Percentiles rank a stretch among this genome's conserved stretches.
Conservation (phyloP, 495 filamentous ascomycete genomes). For the Neurospora sp. region DNA sequence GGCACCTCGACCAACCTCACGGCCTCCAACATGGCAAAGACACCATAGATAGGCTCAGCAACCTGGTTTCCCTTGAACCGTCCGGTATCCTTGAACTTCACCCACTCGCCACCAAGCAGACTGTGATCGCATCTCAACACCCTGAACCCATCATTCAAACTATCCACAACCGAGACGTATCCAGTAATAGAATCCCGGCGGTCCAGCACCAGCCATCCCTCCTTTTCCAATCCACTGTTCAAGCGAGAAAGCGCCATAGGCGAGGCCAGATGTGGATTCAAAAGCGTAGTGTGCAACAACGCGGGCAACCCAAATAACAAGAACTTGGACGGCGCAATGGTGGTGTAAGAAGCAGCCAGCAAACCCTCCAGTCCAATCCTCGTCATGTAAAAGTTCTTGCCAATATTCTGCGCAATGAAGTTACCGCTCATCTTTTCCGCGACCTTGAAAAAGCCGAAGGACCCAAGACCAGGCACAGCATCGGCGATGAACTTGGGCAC, state of each 20-base stretch:
- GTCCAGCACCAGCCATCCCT: constrained; percentile 57
- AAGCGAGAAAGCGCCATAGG: constrained; percentile 41
- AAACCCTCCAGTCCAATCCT: constrained; percentile 61
- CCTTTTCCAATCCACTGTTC: constrained; percentile 48
- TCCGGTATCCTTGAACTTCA: constrained; percentile 31
- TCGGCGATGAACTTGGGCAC: constrained; percentile 47
- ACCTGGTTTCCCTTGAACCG: constrained; percentile 37
- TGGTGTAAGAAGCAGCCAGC: constrained; percentile 50
- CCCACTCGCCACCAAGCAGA: constrained; percentile 90
- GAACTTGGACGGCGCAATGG: constrained; percentile 57
- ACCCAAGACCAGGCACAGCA: constrained; percentile 47
- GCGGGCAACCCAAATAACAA: constrained; percentile 56
- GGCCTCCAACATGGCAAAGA: constrained; percentile 89
- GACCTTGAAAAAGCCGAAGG: constrained; percentile 53
- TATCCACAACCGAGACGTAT: constrained; percentile 84
- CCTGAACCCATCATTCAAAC: constrained; percentile 55
- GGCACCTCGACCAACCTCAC: constrained; percentile 65
- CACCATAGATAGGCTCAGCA: constrained; percentile 80
- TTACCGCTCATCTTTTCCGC: constrained; percentile 42
- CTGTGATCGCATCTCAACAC: constrained; percentile 91
- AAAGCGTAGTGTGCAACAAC: constrained; percentile 54
- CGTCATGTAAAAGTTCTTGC: constrained; percentile 52
- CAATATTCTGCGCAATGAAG: constrained; percentile 46
- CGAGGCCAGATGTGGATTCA: constrained; percentile 61
- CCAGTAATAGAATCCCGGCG: constrained; percentile 78